Evolutionary conservation across 306 rosid genomes (phyloP).

Genomic region (Benincasa hispida): DNA sequence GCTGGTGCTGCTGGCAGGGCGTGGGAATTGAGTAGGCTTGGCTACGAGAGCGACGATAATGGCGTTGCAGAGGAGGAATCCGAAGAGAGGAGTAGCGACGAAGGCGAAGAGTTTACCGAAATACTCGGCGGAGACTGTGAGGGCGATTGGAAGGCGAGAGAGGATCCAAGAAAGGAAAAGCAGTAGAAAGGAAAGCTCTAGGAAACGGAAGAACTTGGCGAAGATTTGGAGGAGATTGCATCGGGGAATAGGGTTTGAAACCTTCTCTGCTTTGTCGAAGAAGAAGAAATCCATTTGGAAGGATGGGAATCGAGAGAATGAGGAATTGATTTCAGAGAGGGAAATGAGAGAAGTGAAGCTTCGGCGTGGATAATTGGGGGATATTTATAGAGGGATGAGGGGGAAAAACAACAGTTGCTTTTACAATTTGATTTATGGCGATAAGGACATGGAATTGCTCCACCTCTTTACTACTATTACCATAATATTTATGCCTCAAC

Average conservation of each 20-base stretch:
- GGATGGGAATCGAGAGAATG: neutral
- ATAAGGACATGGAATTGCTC: neutral
- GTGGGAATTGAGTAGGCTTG: conserved; percentile 25
- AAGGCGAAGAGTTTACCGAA: conserved; percentile 22
- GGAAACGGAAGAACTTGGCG: conserved; percentile 32
- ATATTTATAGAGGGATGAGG: neutral
- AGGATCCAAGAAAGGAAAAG: conserved; percentile 35
- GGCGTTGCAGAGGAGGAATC: conserved; percentile 53
- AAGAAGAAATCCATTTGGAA: conserved; percentile 26
- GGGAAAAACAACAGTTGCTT: neutral
- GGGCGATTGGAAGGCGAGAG: conserved; percentile 45
- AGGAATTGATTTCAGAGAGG: neutral
- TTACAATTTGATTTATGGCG: neutral
- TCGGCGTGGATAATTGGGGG: neutral
- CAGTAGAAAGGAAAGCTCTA: conserved; percentile 26
- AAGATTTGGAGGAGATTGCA: conserved; percentile 23
- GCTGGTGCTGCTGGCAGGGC: too few relatives aligned
- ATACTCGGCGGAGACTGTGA: conserved; percentile 29
- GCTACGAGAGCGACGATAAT: conserved; percentile 46
- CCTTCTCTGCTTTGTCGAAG: conserved; percentile 21
- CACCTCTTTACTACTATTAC: too few relatives aligned
- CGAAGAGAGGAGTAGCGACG: conserved; percentile 44
- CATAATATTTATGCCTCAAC: too few relatives aligned
- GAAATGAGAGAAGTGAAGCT: conserved; percentile 1
- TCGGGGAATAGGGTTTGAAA: conserved; percentile 9